Base-by-base conservation (phyloP, 257 asterid genomes). In the Solanum chaucha region DNA sequence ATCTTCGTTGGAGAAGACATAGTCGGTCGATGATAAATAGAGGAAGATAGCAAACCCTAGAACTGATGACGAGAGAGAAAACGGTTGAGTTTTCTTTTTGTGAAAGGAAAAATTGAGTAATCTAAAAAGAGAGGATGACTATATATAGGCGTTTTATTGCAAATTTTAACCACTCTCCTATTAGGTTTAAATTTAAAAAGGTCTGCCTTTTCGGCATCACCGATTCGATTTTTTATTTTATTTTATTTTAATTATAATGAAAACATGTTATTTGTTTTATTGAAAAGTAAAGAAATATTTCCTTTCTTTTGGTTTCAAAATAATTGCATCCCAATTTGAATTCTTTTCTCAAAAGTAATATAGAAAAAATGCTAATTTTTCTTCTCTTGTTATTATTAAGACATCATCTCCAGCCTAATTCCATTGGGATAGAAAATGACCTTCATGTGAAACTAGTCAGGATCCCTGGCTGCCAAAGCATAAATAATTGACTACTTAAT, bases 1-100 rank as follows among this genome's bases (percentile, higher is more conserved):
- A 93, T 93, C 82, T 84, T 88, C 88, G 91, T 91, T 2, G 92
- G 32, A 6, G 92, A 9, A 68, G 92, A 85, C 91, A 90, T 90
- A n/a, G 75, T 28, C 75, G 75, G 36, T 74, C 58, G 61, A 51
- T 14, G 3, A 11, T 22, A n/a, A 35, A 75, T 59, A 6, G 70
- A 65, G 14, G 40, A 34, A 40, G 20, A 70, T 34, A 6, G 5
- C 6, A 46, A 71, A 71, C 87, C 87, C 87, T 82, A 82, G 35
- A 78, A 70, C 19, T 59, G 44, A 15, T 9, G 34, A 6, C 19
- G 75, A 72, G 36, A 26, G 35, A 26, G 20, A 59, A 59, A 22
- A 59, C 67, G 30, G 68, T 3, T 22, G 13, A 4, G 13, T 59
- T 59, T 59, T 22, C 22, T 58, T 58, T 59, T 59, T 0, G n/a